phyloP scores from a whole-genome alignment of 257 asterid genomes.

The Catharanthus roseus region DNA sequence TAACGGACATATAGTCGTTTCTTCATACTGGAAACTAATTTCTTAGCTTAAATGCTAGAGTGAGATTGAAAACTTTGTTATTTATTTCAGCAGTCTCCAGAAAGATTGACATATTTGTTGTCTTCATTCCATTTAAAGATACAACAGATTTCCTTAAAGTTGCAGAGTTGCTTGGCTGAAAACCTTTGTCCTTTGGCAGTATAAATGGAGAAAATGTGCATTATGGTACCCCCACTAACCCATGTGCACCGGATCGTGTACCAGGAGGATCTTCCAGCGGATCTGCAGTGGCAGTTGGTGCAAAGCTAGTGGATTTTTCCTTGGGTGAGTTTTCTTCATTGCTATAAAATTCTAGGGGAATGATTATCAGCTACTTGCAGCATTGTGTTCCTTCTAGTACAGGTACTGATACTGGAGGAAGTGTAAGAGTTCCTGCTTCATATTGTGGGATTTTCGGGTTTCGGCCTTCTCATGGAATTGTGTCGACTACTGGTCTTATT shows the following conservation, averaged over 20 bases:
- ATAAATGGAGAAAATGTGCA: constrained; percentile 83
- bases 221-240: constrained; percentile 80
- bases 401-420: constrained; percentile 98
- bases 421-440: constrained; percentile 88
- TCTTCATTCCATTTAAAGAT: constrained; percentile 4
- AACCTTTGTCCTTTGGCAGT: constrained; percentile 39
- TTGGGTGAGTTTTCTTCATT: constrained; percentile 38
- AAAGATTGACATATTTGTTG: background rate
- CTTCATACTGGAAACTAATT: background rate
- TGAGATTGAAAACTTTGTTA: background rate
- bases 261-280: constrained; percentile 99
- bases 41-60: background rate
- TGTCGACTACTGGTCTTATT: constrained; percentile 54
- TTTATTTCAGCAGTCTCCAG: background rate
- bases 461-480: constrained; percentile 83
- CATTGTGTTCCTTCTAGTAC: constrained; percentile 1
- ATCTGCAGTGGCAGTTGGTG: constrained; percentile 89
- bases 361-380: constrained; percentile 4
- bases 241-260: constrained; percentile 72
- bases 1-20: background rate
- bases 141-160: background rate
- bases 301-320: constrained; percentile 69
- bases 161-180: constrained; percentile 6
- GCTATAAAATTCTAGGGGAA: background rate
- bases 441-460: constrained; percentile 82